Conservation (phyloP, 2,329 filamentous ascomycete species). For the Chaetomiaceae sp. region DNA sequence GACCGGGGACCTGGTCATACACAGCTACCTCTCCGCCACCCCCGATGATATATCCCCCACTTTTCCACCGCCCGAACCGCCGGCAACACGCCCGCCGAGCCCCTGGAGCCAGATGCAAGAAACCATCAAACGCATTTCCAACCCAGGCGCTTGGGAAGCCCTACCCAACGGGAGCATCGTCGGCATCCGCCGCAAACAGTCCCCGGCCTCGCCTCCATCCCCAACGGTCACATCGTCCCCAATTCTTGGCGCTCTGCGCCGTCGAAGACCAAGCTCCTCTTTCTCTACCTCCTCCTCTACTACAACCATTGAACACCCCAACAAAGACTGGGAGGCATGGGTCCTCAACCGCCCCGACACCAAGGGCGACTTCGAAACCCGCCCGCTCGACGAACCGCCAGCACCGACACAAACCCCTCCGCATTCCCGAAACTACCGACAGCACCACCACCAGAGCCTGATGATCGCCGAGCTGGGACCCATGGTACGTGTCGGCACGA, state of each 20-base stretch:
- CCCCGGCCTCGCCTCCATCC: conserved; percentile 2
- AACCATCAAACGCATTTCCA: conserved; percentile 46
- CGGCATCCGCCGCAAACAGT: conserved; percentile 47
- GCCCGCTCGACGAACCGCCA: conserved; percentile 34
- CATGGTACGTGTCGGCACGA: conserved; percentile 54
- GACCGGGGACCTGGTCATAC: conserved; percentile 57
- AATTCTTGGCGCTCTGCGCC: conserved; percentile 9
- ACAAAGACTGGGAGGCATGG: conserved; percentile 50
- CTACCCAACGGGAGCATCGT: conserved; percentile 55
- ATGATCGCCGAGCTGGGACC: conserved; percentile 63
- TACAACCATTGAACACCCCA: conserved; percentile 14
- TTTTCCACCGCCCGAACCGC: conserved; percentile 36
- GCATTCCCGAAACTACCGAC: background rate
- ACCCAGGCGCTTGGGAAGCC: conserved; percentile 60
- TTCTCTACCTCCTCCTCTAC: conserved; percentile 6
- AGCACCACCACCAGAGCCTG: conserved; percentile 34
- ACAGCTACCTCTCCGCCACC: conserved; percentile 52
- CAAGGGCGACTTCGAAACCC: conserved; percentile 38
- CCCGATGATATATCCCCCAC: conserved; percentile 54
- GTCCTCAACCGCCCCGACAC: conserved; percentile 41
- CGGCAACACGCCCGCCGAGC: conserved; percentile 36
- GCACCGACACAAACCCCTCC: background rate
- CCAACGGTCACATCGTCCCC: conserved; percentile 1
- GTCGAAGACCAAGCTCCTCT: background rate
- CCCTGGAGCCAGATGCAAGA: conserved; percentile 48